Evolutionary conservation across 2,329 filamentous ascomycete species (phyloP).

Genomic region (Cercospora citrullina): DNA sequence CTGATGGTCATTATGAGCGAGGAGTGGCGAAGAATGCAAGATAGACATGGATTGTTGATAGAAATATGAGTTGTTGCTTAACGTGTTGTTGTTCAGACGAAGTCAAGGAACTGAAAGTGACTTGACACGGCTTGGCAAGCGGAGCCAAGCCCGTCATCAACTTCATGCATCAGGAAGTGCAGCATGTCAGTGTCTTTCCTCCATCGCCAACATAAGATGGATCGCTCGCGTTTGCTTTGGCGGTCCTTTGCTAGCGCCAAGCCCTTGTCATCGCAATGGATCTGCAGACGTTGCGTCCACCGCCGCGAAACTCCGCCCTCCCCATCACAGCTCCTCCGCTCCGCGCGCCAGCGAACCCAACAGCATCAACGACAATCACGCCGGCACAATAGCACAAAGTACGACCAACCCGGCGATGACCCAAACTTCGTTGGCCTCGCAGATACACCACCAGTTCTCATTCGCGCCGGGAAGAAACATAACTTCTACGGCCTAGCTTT

Average conservation of each 20-base stretch:
- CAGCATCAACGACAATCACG: constrained; percentile 24
- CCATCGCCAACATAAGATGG: constrained; percentile 17
- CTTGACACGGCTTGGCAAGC: not conserved
- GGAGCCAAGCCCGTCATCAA: not conserved
- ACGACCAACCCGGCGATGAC: constrained; percentile 70
- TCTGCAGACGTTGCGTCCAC: constrained; percentile 27
- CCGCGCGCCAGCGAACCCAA: constrained; percentile 21
- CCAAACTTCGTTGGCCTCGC: constrained; percentile 81
- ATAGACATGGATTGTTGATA: not conserved
- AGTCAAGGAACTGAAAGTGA: not conserved
- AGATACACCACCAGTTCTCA: constrained; percentile 78
- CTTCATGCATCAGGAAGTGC: not conserved
- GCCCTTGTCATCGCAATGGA: not conserved
- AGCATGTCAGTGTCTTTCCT: not conserved
- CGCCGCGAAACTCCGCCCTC: constrained; percentile 34
- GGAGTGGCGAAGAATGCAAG: not conserved
- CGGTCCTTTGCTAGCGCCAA: not conserved
- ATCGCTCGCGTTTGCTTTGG: constrained; percentile 21
- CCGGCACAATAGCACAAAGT: constrained; percentile 46
- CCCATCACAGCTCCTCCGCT: constrained; percentile 28
- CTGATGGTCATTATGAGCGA: not conserved
- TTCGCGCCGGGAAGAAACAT: constrained; percentile 73
- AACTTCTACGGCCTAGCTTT: constrained; percentile 47
- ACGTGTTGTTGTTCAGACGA: not conserved
- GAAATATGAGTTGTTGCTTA: not conserved